Evolutionary conservation across 495 filamentous ascomycete species (phyloP), one percentile per base, ranked within the genome.

Genomic region (Chaetomium tenue): DNA sequence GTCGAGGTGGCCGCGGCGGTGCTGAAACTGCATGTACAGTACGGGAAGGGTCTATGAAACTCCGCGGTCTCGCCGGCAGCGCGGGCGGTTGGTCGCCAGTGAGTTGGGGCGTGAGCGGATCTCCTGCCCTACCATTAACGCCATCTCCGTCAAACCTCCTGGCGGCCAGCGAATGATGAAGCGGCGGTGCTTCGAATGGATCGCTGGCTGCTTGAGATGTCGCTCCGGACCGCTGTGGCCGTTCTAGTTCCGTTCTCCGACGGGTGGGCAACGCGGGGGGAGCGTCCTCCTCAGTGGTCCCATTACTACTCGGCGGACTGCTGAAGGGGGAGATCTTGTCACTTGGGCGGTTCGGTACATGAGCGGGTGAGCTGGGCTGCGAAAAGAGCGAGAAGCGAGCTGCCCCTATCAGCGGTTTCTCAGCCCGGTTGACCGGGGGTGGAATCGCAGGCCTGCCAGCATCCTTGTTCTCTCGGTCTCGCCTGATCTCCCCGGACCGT

Each of bases 261-360:
- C 77, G 76, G n/a, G 71, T 74, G 53, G 75, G 82, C 33, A 79
- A 67, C 58, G 77, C 71, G 6, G 82, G 77, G 37, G 78, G 76
- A 22, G 58, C 50, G 9, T 75, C 77, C 7, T 80, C 79, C 33
- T 79, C 76, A 11, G 80, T 74, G 56, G 84, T 89, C 58, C 86
- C 88, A 16, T 86, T 85, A 67, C 88, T 95, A 61, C 86, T 88
- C 16, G 93, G 92, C 13, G 93, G 93, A 37, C 92, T 97, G 74
- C 81, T 93, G 70, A 98, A 97, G 0, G 94, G 93, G 7, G 94
- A 97, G 0, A 89, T 78, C 61, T 71, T 76, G 22, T 79, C 78
- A 54, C 65, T 58, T 37, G 71, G 63, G 16, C 68, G 71, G 55
- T 61, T 70, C 39, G 62, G 72, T n/a, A 72, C 54, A 37, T 79